Base-by-base conservation (phyloP, 352 stramenopile species). In the Pythium volutum region DNA sequence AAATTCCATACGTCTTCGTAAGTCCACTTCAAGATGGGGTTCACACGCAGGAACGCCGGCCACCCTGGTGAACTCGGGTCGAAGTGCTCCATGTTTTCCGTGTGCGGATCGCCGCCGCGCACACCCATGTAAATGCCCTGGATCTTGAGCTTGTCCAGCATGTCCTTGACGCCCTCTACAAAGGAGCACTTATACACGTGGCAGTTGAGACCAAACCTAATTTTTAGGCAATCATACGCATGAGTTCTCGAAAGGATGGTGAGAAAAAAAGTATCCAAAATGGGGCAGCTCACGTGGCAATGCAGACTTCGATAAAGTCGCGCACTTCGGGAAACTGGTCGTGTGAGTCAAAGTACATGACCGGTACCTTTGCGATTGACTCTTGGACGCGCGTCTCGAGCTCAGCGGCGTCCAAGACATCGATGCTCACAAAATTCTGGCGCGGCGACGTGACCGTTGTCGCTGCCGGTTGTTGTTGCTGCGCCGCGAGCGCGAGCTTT, bases 11-110 rank as follows among this genome's bases (percentile, higher is more conserved):
- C 89, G 65, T 98, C 83, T 8, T 82, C 82, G 76, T 99, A 99
- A 7, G 83, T 97, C 97, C 97, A 99, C 52, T 92, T 64, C 34
- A 99, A 69, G 43, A 99, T 97, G n/a, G 97, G 97, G 76, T 99
- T 99, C n/a, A 99, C 89, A 31, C 97, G 82, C 74, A 99, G 84
- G 69, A 99, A 99, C 14, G 96, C 87, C 36, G 97, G 97, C 96
- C 91, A 97, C 4, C 89, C 91, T 9, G 85, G 75, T 18, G 87
- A 90, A 63, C 85, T 96, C 11, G 89, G 88, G 14, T 77, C 79
- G 57, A 93, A 95, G 61, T 94, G 82, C 47, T 93, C 84, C 62
- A 96, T 74, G 52, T 91, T 70, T 39, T 91, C 85, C 0, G 81
- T 93, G 72, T 98, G 97, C 12, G 97, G 97, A 75, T 99, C 97